A percentile compares a stretch with the other conserved stretches of the same genome.
Conservation (phyloP, 78 protist species). For the Chrysochromulina tobinii region DNA sequence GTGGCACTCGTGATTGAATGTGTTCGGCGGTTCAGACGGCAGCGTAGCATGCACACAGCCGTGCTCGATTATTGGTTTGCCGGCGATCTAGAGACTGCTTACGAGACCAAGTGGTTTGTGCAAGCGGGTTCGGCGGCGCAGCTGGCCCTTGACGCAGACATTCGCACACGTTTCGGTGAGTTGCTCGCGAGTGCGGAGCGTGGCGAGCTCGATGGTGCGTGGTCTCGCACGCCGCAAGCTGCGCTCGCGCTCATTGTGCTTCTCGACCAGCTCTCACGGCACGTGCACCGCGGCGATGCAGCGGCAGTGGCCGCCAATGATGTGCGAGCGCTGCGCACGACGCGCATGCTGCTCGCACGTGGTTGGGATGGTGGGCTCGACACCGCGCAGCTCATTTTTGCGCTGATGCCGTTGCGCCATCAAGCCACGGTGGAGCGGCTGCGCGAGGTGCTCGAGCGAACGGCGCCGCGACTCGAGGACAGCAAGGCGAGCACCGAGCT, state of each 20-base stretch:
- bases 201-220: not conserved
- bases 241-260: constrained; percentile 39
- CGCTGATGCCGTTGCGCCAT: constrained; percentile 28
- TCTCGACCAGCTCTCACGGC: constrained; percentile 55
- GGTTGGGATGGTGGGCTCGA: not conserved
- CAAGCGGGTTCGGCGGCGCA: constrained; percentile 5
- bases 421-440: not conserved
- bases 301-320: not conserved
- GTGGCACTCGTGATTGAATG: no score
- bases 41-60: no score
- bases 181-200: not conserved
- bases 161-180: not conserved
- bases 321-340: not conserved
- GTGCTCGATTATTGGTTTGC: no score
- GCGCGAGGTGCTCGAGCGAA: not conserved
- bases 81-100: no score
- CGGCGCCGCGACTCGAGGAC: not conserved
- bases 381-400: not conserved
- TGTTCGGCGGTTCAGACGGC: no score
- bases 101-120: no score
- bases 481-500: not conserved
- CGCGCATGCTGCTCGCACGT: not conserved
- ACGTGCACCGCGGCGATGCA: constrained; percentile 22
- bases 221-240: not conserved
- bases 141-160: not conserved